A percentile compares a stretch with the other conserved stretches of the same genome.
Evolutionary conservation across 2,329 filamentous ascomycete genomes (phyloP).

Genomic region (Diplodia mutila): DNA sequence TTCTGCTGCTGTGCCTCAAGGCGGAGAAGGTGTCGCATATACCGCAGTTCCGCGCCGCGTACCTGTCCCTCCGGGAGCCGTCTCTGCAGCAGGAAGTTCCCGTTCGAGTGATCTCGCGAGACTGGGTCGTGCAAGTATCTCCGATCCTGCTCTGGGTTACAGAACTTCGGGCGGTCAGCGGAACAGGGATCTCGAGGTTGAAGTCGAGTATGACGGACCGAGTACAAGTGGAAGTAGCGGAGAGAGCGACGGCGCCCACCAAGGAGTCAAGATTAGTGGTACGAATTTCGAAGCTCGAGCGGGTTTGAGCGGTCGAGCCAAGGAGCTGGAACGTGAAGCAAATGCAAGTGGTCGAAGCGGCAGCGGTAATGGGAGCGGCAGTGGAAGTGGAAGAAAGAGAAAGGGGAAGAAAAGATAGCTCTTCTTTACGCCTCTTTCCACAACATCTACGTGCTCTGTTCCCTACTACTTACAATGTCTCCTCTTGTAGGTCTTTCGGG

Average conservation of each 20-base stretch:
- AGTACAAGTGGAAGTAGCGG: constrained; percentile 21
- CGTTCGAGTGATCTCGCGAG: background rate
- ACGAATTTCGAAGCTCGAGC: background rate
- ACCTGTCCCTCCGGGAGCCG: constrained; percentile 34
- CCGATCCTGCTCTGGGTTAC: constrained; percentile 11
- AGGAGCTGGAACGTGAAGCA: constrained; percentile 14
- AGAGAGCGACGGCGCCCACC: constrained; percentile 4
- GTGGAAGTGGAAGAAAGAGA: constrained; percentile 1
- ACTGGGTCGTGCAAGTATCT: constrained; percentile 1
- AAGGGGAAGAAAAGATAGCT: constrained; percentile 13
- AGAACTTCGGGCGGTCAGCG: background rate
- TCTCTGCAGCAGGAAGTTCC: constrained; percentile 3
- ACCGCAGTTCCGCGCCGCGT: constrained; percentile 41
- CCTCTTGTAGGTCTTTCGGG: background rate
- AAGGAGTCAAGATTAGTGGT: background rate
- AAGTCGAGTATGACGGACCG: constrained; percentile 18
- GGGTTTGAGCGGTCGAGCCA: constrained; percentile 6
- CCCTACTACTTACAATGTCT: background rate
- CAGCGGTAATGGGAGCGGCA: constrained; percentile 11
- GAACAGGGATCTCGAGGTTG: constrained; percentile 1
- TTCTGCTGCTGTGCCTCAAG: constrained; percentile 30
- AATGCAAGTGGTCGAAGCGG: constrained; percentile 12
- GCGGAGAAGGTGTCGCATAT: constrained; percentile 33
- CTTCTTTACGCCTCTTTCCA: background rate
- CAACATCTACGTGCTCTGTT: background rate